Evolutionary conservation across 176 grass and related monocot species (phyloP), one percentile per base, ranked within the genome.

Genomic region (Oryza nivara): DNA sequence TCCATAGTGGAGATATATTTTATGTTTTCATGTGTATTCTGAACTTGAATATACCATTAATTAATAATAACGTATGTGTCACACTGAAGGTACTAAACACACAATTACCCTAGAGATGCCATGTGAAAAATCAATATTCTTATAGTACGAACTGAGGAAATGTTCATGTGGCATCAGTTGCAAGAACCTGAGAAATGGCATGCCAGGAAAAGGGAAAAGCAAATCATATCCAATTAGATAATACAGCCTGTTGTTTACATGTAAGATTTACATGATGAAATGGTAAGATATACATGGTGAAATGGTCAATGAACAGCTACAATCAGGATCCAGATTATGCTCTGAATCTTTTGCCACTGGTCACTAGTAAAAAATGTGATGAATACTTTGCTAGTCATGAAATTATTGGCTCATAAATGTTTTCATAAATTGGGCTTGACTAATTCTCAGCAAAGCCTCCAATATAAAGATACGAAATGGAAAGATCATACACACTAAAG

Each of bases 281-380:
- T 51, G 48, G 48, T 51, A 51, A 51, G 48, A 14, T 51, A 51
- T 51, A 51, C 48, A 51, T 51, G 13, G 48, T 58, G 28, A 20
- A 76, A 76, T 49, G 30, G 19, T 38, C 54, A 49, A 76, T 34
- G 72, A 60, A 76, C 73, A 58, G 49, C 35, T 20, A 58, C 25
- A 26, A 51, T 74, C 23, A 28, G 23, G 72, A 32, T 74, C 45
- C 23, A 74, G 45, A 74, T 74, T 76, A 58, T 58, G 46, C 15
- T 22, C 9, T 36, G 0, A 76, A 22, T 40, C 9, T 38, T n/a
- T 54, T 30, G 16, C 11, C 51, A 22, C 16, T 38, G 11, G 32
- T 61, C 58, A 61, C 58, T 52, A 76, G 49, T 44, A 73, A 47
- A 47, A 46, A 47, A 46, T 47, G 20, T 15, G 43, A 73, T 47